Evolutionary conservation across 2,329 filamentous ascomycete genomes (phyloP), one percentile per base, ranked within the genome.

Genomic region (Raffaelea ambrosiae): DNA sequence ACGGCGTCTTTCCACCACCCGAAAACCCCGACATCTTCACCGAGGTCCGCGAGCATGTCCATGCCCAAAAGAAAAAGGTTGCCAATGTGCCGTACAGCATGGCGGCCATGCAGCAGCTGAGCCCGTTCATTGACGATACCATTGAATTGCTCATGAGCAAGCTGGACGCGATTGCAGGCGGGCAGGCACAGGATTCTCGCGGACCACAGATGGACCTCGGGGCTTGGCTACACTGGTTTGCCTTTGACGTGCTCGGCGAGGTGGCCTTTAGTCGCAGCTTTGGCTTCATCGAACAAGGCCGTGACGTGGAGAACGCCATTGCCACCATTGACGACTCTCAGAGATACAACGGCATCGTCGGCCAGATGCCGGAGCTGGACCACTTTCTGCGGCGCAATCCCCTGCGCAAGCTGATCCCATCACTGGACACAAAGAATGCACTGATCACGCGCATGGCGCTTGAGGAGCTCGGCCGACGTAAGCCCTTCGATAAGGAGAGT

Each of bases 1-100:
- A 76, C 56, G 63, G 59, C 36, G 74, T 78, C 7, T 78, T 78
- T 55, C 74, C 74, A 26, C 74, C 74, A 3, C 69, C 72, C 0
- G 72, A 76, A 60, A 76, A 77, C 61, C 73, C 74, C 5, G 74
- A 78, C 51, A 77, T 78, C 57, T 78, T 78, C 61, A 77, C 75
- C 38, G 74, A 78, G 58, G 70, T 66, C 16, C 64, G 73, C 46
- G 74, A 77, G 59, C 64, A 69, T 7, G 69, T 73, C n/a, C 75
- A 79, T 57, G 72, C 73, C 0, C 65, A 67, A 50, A 77, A 76
- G 66, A 78, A 77, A 61, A 68, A 71, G 56, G 69, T 73, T 4
- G 70, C 69, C 53, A 72, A 71, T 43, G 68, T 71, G 33, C 70
- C 72, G 0, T 77, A 76, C 58, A 70, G 67, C 58, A 74, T 76